Evolutionary conservation across 2,329 filamentous ascomycete species (phyloP).

Genomic region (Ceratocystis albifundus): DNA sequence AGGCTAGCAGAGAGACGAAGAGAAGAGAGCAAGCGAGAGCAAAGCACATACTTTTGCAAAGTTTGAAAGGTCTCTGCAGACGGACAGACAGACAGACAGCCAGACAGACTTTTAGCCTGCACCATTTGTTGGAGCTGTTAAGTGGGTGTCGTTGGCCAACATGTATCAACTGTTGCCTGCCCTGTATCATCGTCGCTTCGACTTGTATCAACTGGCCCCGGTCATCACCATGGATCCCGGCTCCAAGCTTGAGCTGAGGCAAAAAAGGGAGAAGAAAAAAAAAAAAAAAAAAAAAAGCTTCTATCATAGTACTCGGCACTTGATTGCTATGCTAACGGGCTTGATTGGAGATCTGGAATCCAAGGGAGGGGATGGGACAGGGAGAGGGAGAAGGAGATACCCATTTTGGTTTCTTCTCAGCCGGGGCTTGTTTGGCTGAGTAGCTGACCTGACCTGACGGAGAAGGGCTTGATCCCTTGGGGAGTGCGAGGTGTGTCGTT

Average conservation of each 20-base stretch:
- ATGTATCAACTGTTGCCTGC: too few relatives aligned
- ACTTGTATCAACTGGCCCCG: too few relatives aligned
- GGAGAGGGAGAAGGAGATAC: neutral
- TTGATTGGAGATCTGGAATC: neutral
- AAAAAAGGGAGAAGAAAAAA: too few relatives aligned
- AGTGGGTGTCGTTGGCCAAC: too few relatives aligned
- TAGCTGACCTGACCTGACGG: neutral
- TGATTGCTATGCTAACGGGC: neutral
- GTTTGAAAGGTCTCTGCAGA: too few relatives aligned
- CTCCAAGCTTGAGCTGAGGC: too few relatives aligned
- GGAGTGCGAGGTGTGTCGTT: neutral
- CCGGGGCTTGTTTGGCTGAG: constrained; percentile 1
- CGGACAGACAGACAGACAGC: too few relatives aligned
- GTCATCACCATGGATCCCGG: too few relatives aligned
- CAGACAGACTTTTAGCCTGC: too few relatives aligned
- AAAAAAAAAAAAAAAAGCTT: neutral
- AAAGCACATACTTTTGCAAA: too few relatives aligned
- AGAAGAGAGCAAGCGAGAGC: neutral
- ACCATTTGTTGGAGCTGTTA: too few relatives aligned
- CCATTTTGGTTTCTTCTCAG: neutral
- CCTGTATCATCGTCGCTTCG: too few relatives aligned
- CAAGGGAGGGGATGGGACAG: neutral
- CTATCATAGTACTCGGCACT: neutral
- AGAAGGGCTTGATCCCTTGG: neutral
- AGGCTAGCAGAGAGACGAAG: neutral